These are phyloP conservation scores for Agarophyton chilense DNA, from an alignment of 23 red algal genomes.

Conservation along the genomic window DNA sequence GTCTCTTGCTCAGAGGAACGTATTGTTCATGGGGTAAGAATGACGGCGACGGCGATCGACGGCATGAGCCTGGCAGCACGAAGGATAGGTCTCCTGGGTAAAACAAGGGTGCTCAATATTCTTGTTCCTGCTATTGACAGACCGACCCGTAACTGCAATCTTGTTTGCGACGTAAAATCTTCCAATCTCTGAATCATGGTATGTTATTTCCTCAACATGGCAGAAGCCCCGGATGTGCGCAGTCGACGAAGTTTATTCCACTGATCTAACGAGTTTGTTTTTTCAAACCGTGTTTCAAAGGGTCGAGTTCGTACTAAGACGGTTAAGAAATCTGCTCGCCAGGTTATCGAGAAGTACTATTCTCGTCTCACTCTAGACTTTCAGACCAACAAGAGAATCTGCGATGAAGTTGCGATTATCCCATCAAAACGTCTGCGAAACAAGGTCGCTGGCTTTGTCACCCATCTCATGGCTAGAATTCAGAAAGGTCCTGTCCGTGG, in stretches of 20 bases:
- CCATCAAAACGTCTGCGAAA: conserved; percentile 97
- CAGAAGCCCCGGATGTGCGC: no score
- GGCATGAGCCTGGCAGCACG: no score
- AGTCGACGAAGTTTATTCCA: background rate
- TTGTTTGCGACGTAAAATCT: no score
- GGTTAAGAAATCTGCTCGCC: conserved; percentile 96
- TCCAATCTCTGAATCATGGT: background rate
- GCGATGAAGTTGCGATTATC: conserved; percentile 99
- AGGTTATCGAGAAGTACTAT: conserved; percentile 99
- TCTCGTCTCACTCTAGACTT: conserved; percentile 93
- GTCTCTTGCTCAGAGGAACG: no score
- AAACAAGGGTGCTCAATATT: no score
- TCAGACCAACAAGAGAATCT: conserved; percentile 99
- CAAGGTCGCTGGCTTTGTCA: conserved; percentile 98
- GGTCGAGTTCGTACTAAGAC: conserved; percentile 99
- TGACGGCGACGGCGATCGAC: no score
- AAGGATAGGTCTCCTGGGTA: no score
- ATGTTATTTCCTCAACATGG: background rate
- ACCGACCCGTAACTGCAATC: no score
- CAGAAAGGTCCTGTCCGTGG: conserved; percentile 98
- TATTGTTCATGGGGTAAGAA: no score
- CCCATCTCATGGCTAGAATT: conserved; percentile 97
- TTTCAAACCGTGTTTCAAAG: conserved; percentile 11
- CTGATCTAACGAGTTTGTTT: background rate
- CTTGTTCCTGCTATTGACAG: no score